These are phyloP conservation scores for Selaginella tamariscina DNA, from an alignment of 75 land plant genomes.

Conservation along the genomic window DNA sequence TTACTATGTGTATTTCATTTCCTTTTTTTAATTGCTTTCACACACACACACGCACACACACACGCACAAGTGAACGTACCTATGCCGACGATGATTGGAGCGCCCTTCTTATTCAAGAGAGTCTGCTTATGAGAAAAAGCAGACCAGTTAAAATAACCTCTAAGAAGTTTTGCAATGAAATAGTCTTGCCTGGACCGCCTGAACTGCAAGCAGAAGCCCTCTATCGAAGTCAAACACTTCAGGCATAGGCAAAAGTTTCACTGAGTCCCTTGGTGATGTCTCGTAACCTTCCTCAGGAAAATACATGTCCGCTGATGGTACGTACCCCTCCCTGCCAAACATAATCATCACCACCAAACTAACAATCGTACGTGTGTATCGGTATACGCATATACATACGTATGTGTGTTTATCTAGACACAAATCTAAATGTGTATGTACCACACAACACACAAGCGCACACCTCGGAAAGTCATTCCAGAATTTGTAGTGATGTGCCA, in stretches of 20 bases:
- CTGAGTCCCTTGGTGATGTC: constrained; percentile 31
- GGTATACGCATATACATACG: too few relatives aligned
- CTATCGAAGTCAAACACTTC: constrained; percentile 92
- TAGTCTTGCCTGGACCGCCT: constrained; percentile 74
- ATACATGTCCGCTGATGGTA: not conserved
- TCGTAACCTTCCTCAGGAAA: not conserved
- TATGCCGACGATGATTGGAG: constrained; percentile 80
- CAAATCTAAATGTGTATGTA: too few relatives aligned
- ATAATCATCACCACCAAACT: not conserved
- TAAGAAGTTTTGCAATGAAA: too few relatives aligned
- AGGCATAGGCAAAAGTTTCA: constrained; percentile 83
- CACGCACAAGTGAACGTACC: too few relatives aligned
- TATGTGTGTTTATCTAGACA: too few relatives aligned
- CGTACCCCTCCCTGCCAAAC: too few relatives aligned
- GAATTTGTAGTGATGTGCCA: constrained; percentile 44
- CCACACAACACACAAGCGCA: not conserved
- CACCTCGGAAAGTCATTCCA: not conserved
- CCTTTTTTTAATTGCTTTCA: too few relatives aligned
- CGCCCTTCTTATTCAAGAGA: constrained; percentile 36
- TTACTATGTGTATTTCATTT: too few relatives aligned
- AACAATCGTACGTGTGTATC: too few relatives aligned
- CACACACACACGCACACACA: too few relatives aligned
- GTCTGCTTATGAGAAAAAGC: constrained; percentile 18
- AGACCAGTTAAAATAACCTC: not conserved
- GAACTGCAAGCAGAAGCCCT: constrained; percentile 94